phyloP scores from a whole-genome alignment of 2,329 filamentous ascomycete genomes.

The Penicillium sclerotigenum region DNA sequence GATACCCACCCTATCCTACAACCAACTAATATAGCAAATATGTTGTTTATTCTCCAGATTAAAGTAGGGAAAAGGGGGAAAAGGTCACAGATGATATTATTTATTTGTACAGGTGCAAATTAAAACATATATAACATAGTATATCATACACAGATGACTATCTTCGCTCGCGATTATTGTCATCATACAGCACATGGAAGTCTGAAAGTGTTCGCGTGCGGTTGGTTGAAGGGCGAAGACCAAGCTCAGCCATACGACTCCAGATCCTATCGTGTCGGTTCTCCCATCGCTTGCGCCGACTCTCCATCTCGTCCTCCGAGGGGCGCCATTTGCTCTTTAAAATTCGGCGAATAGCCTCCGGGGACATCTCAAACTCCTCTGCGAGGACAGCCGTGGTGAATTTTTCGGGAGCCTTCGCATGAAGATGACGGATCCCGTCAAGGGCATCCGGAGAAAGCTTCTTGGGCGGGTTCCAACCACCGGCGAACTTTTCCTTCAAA shows the following conservation, averaged over 20 bases:
- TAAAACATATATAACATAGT: not conserved
- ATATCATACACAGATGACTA: not conserved
- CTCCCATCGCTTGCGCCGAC: slow-evolving; percentile 45
- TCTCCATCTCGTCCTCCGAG: slow-evolving; percentile 37
- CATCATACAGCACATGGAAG: slow-evolving; percentile 26
- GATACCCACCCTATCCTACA: not conserved
- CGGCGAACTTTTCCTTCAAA: slow-evolving; percentile 73
- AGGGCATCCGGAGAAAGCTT: slow-evolving; percentile 87
- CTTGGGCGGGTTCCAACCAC: slow-evolving; percentile 76
- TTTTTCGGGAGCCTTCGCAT: slow-evolving; percentile 69
- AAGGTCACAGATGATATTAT: not conserved
- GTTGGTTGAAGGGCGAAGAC: slow-evolving; percentile 56
- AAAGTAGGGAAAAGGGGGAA: too few relatives aligned
- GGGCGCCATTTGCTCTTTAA: slow-evolving; percentile 57
- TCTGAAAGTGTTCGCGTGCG: slow-evolving; percentile 28
- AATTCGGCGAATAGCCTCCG: slow-evolving; percentile 84
- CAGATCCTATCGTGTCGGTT: slow-evolving; percentile 46
- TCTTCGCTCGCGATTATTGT: slow-evolving; percentile 12
- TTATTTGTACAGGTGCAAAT: slow-evolving; percentile 1
- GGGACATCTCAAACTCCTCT: slow-evolving; percentile 76
- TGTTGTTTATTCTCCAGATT: not conserved
- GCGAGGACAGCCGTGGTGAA: slow-evolving; percentile 75
- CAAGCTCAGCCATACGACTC: slow-evolving; percentile 47
- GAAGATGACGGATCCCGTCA: slow-evolving; percentile 80
- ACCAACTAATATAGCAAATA: not conserved